Percentiles rank a stretch among this genome's conserved stretches.
These are phyloP conservation scores for Monosporascus sp. DNA, from an alignment of 2,329 filamentous ascomycete species.

Conservation along the genomic window DNA sequence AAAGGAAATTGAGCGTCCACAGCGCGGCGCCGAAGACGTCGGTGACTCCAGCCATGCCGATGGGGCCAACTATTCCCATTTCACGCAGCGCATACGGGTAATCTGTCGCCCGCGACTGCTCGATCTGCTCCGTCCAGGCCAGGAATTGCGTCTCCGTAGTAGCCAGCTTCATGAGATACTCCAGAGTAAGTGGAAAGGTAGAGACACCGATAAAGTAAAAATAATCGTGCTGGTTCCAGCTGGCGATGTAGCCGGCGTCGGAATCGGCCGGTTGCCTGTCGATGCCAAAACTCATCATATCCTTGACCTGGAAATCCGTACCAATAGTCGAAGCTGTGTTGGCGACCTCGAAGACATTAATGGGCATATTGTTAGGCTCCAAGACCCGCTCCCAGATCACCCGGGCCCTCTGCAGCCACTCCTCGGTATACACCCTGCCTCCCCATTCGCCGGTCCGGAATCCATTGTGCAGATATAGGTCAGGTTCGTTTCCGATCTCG, in stretches of 20 bases:
- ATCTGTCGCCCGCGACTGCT: constrained; percentile 33
- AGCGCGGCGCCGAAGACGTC: constrained; percentile 44
- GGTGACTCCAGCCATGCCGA: constrained; percentile 39
- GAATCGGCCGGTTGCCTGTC: constrained; percentile 29
- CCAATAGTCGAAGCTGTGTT: constrained; percentile 45
- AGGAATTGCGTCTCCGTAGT: constrained; percentile 41
- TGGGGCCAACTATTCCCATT: constrained; percentile 45
- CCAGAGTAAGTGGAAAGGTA: constrained; percentile 34
- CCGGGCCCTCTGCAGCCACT: constrained; percentile 40
- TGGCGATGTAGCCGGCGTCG: constrained; percentile 27
- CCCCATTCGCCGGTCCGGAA: constrained; percentile 39
- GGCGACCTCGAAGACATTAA: constrained; percentile 43
- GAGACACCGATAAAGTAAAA: constrained; percentile 47
- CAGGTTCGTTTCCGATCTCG: constrained; percentile 27
- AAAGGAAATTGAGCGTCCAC: constrained; percentile 48
- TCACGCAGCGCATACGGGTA: constrained; percentile 45
- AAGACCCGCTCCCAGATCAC: constrained; percentile 40
- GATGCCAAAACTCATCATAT: constrained; percentile 35
- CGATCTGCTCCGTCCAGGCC: constrained; percentile 39
- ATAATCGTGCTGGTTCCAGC: constrained; percentile 50
- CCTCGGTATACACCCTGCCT: constrained; percentile 36
- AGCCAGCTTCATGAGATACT: constrained; percentile 38
- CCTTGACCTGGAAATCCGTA: constrained; percentile 41
- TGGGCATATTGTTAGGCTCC: constrained; percentile 31
- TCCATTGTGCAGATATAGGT: constrained; percentile 32